Base-by-base conservation (phyloP, 176 grass and related monocot species). In the Neostapfia colusana region DNA sequence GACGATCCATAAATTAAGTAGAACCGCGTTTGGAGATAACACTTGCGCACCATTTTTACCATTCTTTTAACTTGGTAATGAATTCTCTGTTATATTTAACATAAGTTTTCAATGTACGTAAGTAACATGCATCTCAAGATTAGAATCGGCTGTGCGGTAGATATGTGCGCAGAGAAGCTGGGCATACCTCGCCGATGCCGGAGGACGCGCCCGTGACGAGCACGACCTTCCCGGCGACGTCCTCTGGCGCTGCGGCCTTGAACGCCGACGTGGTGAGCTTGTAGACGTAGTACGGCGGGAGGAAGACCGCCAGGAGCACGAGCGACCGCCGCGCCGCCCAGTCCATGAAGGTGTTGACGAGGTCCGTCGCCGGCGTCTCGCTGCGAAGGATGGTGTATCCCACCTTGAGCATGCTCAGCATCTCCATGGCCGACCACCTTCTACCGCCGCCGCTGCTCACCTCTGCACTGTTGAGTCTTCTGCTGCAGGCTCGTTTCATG, bases 131-230 rank as follows among this genome's bases (percentile, higher is more conserved):
- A 25, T 25, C 31, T 39, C 1, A 39, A 3, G n/a, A 2, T 24
- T 68, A 26, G 45, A 9, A 45, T 0, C 6, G 0, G 2, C 45
- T 69, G 10, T 0, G 27, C 12, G 2, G 14, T 24, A 45, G 42
- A 44, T 45, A 15, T 6, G 11, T 15, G 42, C 1, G 2, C 68
- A 34, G 44, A 34, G 31, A 59, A 23, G 15, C 10, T 17, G 49
- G 49, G 3, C 42, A 20, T 10, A 84, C 92, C 89, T 97, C 82
- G 72, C 89, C 89, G 77, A 92, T 90, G 76, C 85, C 90, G 8
- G 93, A 97, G 48, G 93, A 88, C 3, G 90, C 88, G 17, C 83
- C 85, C 2, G 89, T 89, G 50, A 93, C 48, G 72, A 93, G 79
- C 14, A 86, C 82, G 2, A 93, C 93, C 67, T 97, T 90, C 23